Evolutionary conservation across 352 stramenopile genomes (phyloP), one percentile per base, ranked within the genome.

Genomic region (Phytophthora sp.): DNA sequence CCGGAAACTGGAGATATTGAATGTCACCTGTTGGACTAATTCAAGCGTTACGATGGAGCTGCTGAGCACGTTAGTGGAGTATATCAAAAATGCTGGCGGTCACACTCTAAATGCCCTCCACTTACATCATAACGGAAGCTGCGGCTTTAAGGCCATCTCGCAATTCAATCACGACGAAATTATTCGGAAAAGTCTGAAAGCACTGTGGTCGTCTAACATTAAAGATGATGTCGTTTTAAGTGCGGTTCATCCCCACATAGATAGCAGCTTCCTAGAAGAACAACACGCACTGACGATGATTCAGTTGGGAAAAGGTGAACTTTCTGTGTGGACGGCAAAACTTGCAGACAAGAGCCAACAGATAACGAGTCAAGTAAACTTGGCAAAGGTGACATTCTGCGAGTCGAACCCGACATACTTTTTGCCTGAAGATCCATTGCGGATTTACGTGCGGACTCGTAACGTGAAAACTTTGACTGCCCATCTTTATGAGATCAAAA

Each of bases 401-500:
- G 61, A 85, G 15, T 83, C 67, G 5, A 89, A 79, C 28, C 67
- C 76, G 10, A 48, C 37, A 4, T 78, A 72, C 35, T 87, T 84
- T 61, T 51, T 49, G 3, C 71, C 66, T 0, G 69, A 77, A 17
- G 80, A 86, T 31, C 59, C 69, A 1, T 52, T 89, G 2, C 45
- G 54, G 8, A 30, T 89, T 49, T 64, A 71, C 18, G 55, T 88
- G 2, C 64, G 71, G 17, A 69, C 80, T 15, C 67, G 72, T 8
- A 88, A 88, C 50, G 68, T 86, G 6, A 76, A 84, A 31, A 66
- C 54, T 2, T 42, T 90, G 20, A 88, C 74, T 2, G 75, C 80
- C 1, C 78, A 90, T 44, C 42, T 90, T 10, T 90, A 86, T 45
- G 69, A 88, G 46, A 79, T 90, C 34, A 79, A 84, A 32, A 82